Evolutionary conservation across 176 grass and related monocot genomes (phyloP), one percentile per base, ranked within the genome.

Genomic region (Areca catechu): DNA sequence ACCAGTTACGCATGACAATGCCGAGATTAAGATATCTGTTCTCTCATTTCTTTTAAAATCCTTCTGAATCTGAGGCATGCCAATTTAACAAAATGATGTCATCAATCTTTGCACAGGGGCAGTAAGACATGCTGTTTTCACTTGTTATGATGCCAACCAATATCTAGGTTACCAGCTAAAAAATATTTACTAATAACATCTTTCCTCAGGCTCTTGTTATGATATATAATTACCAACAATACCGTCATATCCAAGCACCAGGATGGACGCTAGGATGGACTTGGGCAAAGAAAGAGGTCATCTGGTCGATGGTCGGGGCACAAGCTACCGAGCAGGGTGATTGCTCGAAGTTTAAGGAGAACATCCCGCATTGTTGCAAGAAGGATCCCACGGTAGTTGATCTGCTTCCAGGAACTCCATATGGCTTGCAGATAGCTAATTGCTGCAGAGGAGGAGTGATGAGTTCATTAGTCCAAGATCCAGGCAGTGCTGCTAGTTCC

Each of bases 211-310:
- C 89, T 25, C 56, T 70, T 53, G 89, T 88, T 48, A 88, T 84
- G 48, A 89, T 95, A 81, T 85, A 57, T 60, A 95, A 95, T 51
- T 95, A 76, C 21, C 89, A 95, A 67, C 89, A 89, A 55, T 93
- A 81, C 77, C 76, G 83, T 5, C 89, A 93, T 61, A 93, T 93
- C 29, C 53, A 66, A 14, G 74, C 83, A 61, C 89, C 89, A 24
- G 89, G 89, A 15, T 93, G 88, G 88, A 78, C 78, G 53, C 50
- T 93, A 7, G 88, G 88, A 62, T 93, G 88, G 88, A 61, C 88
- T 51, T 93, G 88, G 88, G 88, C 83, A 20, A 93, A 93, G 70
- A 65, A 95, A 43, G 89, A 88, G 60, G 84, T 95, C n/a, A 95
- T 95, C 52, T 95, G 89, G 89, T 88, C 89, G 15, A 95, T 95